Conservation (phyloP, 2,329 filamentous ascomycete genomes). For the Paramyrothecium sp. region DNA sequence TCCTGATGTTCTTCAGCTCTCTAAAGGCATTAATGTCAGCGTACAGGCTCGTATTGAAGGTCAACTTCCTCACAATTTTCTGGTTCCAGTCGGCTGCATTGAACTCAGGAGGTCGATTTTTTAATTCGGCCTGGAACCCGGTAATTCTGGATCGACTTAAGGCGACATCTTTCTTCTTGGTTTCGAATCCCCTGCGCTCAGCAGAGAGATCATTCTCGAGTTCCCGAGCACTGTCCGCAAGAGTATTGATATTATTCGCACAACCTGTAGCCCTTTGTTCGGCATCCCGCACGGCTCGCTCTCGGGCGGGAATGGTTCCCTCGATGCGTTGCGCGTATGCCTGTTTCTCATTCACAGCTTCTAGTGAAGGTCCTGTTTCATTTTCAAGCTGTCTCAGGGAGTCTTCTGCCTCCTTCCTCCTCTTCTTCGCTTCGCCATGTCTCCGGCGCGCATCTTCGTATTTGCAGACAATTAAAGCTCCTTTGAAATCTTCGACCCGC, state of each 20-base stretch:
- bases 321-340: slow-evolving; percentile 61
- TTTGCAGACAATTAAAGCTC: slow-evolving; percentile 62
- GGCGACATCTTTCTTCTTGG: slow-evolving; percentile 50
- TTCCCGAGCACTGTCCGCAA: slow-evolving; percentile 39
- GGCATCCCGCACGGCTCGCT: slow-evolving; percentile 48
- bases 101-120: slow-evolving; percentile 64
- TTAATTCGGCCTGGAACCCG: slow-evolving; percentile 60
- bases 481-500: slow-evolving; percentile 63
- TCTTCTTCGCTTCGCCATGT: slow-evolving; percentile 51
- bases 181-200: slow-evolving; percentile 46
- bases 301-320: slow-evolving; percentile 52
- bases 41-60: neutral
- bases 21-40: slow-evolving; percentile 35
- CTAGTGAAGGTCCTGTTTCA: slow-evolving; percentile 63
- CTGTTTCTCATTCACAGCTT: slow-evolving; percentile 68
- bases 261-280: slow-evolving; percentile 51
- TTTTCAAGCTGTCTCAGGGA: slow-evolving; percentile 61
- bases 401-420: slow-evolving; percentile 50
- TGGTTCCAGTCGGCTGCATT: slow-evolving; percentile 70
- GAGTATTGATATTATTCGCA: slow-evolving; percentile 32
- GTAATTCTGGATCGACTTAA: slow-evolving; percentile 57
- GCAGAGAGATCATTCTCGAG: slow-evolving; percentile 44
- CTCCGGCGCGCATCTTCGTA: slow-evolving; percentile 56
- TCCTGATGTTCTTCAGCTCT: slow-evolving; percentile 58
- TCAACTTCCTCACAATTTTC: slow-evolving; percentile 57